Evolutionary conservation across 2,329 filamentous ascomycete genomes (phyloP), one percentile per base, ranked within the genome.

Genomic region (Fusarium sp.): DNA sequence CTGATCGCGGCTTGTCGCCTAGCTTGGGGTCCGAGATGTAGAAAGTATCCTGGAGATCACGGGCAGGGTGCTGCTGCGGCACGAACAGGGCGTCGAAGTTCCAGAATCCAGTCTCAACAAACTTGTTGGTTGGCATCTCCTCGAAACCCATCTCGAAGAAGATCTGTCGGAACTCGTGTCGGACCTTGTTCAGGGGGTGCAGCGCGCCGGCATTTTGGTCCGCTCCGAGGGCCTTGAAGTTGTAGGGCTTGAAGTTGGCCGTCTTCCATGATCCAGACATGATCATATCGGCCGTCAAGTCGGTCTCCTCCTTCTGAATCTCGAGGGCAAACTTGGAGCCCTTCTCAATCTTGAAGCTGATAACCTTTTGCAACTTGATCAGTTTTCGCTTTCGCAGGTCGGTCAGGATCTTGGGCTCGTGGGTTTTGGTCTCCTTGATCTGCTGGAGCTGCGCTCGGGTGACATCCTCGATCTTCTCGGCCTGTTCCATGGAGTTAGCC

Each of bases 91-190:
- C 90, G 77, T 98, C 95, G 80, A 98, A 98, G 82, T 98, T 98
- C 94, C 96, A 99, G 90, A 98, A 98, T 46, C 95, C 94, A 14
- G 94, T 95, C 83, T 99, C 96, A 67, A 98, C 94, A 79, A 91
- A 98, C 79, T 93, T 89, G 82, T 92, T 92, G 50, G 95, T 98
- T 15, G 94, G 93, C 96, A 99, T 98, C 85, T 99, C 96, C 76
- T 95, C 91, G 84, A 98, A 99, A 54, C 95, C 96, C 91, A 97
- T 97, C 79, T 97, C 94, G 83, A 99, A 98, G 89, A 99, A 99
- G 78, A 99, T 98, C 78, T 96, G 92, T 62, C 96, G 88, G 87
- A 99, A 97, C 82, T 98, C 96, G 75, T 93, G 89, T 73, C 96
- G 92, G 75, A 98, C 95, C 85, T 98, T 98, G 84, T 94, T 98